Conservation (phyloP, 2,329 filamentous ascomycete genomes). For the Myriangium duriaei region DNA sequence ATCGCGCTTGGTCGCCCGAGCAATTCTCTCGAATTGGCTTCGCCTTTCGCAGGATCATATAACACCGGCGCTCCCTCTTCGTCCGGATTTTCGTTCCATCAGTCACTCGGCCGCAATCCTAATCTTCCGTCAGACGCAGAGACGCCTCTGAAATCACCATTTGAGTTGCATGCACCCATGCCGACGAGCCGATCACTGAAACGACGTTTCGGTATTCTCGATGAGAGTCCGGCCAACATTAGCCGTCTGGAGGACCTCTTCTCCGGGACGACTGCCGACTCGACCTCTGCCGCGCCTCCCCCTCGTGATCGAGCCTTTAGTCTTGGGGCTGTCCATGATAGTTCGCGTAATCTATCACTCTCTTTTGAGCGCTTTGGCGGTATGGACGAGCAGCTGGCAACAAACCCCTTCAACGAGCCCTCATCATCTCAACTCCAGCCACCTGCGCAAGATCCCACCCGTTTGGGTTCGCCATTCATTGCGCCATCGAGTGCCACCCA, state of each 20-base stretch:
- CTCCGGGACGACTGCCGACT: slow-evolving; percentile 34
- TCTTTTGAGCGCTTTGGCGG: slow-evolving; percentile 36
- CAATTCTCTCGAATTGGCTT: slow-evolving; percentile 23
- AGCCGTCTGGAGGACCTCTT: slow-evolving; percentile 35
- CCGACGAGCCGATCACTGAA: slow-evolving; percentile 43
- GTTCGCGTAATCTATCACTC: slow-evolving; percentile 38
- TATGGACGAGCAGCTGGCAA: slow-evolving; percentile 10
- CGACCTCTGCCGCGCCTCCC: slow-evolving; percentile 36
- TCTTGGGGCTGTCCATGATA: slow-evolving; percentile 41
- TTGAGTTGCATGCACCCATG: slow-evolving; percentile 41
- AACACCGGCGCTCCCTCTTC: slow-evolving; percentile 6
- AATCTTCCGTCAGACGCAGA: slow-evolving; percentile 10
- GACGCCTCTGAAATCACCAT: slow-evolving; percentile 37
- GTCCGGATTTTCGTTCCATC: slow-evolving; percentile 1
- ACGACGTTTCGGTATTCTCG: slow-evolving; percentile 44
- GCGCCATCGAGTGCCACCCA: slow-evolving; percentile 24
- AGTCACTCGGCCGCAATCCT: slow-evolving; percentile 1
- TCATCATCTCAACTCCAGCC: slow-evolving; percentile 2
- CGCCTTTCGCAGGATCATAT: slow-evolving; percentile 28
- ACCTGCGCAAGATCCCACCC: slow-evolving; percentile 16
- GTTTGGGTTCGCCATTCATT: slow-evolving; percentile 36
- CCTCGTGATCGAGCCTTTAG: slow-evolving; percentile 51
- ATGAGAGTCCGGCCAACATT: slow-evolving; percentile 30
- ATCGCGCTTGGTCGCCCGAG: slow-evolving; percentile 26
- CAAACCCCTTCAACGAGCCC: not conserved